Evolutionary conservation across 2,329 filamentous ascomycete genomes (phyloP).

Genomic region (Cladosporium sp.): DNA sequence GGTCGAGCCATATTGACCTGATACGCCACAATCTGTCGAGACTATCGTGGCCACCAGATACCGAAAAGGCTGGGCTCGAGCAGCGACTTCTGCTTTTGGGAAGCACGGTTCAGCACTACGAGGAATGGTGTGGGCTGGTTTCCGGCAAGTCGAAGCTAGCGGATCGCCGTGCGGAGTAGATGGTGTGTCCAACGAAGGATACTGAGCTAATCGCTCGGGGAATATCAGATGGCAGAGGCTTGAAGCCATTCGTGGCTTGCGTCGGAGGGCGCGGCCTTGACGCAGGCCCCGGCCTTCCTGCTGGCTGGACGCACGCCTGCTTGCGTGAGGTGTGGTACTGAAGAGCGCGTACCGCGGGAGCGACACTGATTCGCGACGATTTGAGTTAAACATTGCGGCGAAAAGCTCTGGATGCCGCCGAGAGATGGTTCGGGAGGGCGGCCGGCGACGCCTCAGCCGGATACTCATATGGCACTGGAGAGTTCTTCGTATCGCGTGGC

Average conservation of each 20-base stretch:
- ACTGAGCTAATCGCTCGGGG: background rate
- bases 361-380: background rate
- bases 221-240: background rate
- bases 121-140: background rate
- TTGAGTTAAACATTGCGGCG: background rate
- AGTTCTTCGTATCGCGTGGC: background rate
- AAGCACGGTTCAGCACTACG: background rate
- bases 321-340: background rate
- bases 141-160: background rate
- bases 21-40: background rate
- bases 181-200: background rate
- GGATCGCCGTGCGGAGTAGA: background rate
- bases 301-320: background rate
- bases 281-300: background rate
- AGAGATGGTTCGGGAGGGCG: background rate
- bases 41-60: background rate
- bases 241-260: background rate
- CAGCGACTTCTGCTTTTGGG: background rate
- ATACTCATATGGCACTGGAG: background rate
- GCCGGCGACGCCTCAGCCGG: constrained; percentile 4
- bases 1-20: background rate
- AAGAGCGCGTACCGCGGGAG: background rate
- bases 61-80: background rate
- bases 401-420: background rate
- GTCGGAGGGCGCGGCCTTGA: background rate